Percentiles rank a stretch among this genome's conserved stretches.
phyloP scores from a whole-genome alignment of 176 grass and related monocot species.

The Zizania latifolia region DNA sequence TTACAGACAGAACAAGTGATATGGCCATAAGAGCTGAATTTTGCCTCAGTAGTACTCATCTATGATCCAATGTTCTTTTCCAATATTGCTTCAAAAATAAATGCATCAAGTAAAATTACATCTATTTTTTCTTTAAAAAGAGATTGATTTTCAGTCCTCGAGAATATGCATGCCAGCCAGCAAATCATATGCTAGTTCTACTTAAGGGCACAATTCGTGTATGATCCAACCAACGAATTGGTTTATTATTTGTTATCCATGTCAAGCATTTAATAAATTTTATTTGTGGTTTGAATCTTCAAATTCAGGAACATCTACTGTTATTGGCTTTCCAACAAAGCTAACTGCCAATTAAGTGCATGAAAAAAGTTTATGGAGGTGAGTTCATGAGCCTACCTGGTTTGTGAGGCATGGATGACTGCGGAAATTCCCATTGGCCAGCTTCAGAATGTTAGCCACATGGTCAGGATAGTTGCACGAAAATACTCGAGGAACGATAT shows the following conservation, averaged over 20 bases:
- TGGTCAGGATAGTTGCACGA: constrained; percentile 90
- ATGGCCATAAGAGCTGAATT: not conserved
- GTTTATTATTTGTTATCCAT: not conserved
- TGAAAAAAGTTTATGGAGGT: not conserved
- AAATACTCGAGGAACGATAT: constrained; percentile 92
- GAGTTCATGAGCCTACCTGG: constrained; percentile 39
- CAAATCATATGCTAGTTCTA: not conserved
- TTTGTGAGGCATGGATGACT: constrained; percentile 75
- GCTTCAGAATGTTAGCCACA: constrained; percentile 77
- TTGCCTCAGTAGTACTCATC: not conserved
- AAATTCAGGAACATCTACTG: not conserved
- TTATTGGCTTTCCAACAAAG: no score
- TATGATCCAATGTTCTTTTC: not conserved
- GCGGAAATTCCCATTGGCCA: constrained; percentile 80
- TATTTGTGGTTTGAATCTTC: not conserved
- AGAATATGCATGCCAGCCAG: not conserved
- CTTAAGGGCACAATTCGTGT: not conserved
- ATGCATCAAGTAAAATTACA: no score
- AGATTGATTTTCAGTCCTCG: not conserved
- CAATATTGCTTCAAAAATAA: not conserved
- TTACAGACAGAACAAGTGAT: not conserved
- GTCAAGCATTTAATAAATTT: not conserved
- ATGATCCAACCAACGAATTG: not conserved
- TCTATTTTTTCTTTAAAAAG: not conserved
- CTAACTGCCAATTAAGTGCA: not conserved